These are phyloP conservation scores for Trametes hirsuta DNA, from an alignment of 1,284 basidiomycete species.

Conservation along the genomic window DNA sequence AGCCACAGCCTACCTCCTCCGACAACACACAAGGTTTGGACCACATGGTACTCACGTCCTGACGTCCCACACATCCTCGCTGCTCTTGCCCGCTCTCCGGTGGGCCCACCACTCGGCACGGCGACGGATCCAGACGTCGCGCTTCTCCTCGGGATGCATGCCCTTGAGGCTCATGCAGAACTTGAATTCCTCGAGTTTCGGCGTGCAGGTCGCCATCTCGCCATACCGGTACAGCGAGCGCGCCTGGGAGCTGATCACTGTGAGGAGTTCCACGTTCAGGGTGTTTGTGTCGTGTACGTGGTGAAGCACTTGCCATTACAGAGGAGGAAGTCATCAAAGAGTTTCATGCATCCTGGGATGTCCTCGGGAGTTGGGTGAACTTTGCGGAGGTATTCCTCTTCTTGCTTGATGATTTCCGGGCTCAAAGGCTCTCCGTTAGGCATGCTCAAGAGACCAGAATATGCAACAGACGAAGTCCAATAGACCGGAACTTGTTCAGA, in stretches of 20 bases:
- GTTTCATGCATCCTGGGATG: constrained; percentile 76
- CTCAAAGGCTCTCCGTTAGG: constrained; percentile 1
- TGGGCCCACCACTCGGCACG: constrained; percentile 93
- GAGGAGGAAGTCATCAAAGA: constrained; percentile 79
- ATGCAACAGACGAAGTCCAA: not conserved
- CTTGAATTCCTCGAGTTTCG: constrained; percentile 92
- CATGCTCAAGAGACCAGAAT: not conserved
- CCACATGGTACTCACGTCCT: constrained; percentile 58
- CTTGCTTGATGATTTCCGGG: constrained; percentile 52
- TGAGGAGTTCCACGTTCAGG: not conserved
- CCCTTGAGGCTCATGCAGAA: constrained; percentile 90
- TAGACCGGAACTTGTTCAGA: not conserved
- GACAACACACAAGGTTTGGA: not conserved
- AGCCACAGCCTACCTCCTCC: not conserved
- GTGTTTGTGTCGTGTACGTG: not conserved
- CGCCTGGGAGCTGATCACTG: constrained; percentile 83
- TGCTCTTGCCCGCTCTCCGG: constrained; percentile 73
- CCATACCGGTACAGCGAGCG: constrained; percentile 90
- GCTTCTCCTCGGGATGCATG: constrained; percentile 74
- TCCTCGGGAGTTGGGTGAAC: constrained; percentile 78
- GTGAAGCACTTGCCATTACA: constrained; percentile 66
- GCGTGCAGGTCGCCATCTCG: constrained; percentile 72
- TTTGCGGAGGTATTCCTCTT: constrained; percentile 61
- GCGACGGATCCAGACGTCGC: constrained; percentile 83
- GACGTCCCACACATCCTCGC: constrained; percentile 94